Conservation (phyloP, 805 yeast species). For the Pichia exigua region DNA sequence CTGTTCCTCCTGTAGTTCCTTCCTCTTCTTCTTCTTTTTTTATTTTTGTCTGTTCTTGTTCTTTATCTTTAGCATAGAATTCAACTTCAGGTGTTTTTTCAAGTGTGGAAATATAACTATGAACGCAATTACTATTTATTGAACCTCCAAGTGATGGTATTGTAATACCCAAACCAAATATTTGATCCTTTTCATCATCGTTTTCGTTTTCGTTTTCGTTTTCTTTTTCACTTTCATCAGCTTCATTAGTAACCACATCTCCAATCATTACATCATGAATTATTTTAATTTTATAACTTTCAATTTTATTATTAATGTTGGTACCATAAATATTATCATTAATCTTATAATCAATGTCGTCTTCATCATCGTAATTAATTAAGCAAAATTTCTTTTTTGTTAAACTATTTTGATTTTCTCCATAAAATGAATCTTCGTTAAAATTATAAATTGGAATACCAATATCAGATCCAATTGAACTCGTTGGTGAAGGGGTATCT, state of each 20-base stretch:
- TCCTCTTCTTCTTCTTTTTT: not conserved
- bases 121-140: not conserved
- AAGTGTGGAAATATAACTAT: slow-evolving; percentile 1
- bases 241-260: not conserved
- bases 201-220: not conserved
- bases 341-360: not conserved
- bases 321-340: not conserved
- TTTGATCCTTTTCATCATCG: not conserved
- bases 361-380: not conserved
- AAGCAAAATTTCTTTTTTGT: not conserved
- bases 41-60: not conserved
- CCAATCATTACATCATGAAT: not conserved
- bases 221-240: too few species aligned
- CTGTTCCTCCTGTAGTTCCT: too few species aligned
- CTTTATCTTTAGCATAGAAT: not conserved
- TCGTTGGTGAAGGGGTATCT: not conserved
- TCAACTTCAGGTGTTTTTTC: not conserved
- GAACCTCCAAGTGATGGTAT: not conserved
- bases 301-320: not conserved
- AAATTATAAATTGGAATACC: not conserved
- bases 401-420: not conserved
- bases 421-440: not conserved
- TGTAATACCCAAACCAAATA: not conserved
- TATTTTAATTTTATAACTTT: not conserved
- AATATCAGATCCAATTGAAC: slow-evolving; percentile 1